These are phyloP conservation scores for Aspergillus sp. DNA, from an alignment of 2,329 filamentous ascomycete species.

Conservation along the genomic window DNA sequence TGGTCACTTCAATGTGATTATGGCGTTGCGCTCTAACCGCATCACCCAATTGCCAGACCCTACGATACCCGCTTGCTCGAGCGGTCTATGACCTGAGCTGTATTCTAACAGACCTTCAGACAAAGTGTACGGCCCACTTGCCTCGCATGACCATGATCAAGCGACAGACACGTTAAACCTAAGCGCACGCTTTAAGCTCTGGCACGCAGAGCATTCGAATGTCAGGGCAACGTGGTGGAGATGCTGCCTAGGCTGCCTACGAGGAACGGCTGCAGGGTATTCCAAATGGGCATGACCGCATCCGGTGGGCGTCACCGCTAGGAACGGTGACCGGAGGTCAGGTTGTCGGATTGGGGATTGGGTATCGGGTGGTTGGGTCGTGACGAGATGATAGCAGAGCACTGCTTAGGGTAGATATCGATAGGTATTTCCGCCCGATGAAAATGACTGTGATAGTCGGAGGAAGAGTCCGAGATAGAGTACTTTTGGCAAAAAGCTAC, in stretches of 20 bases:
- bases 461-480: no score
- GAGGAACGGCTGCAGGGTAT: not conserved
- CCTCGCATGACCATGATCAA: not conserved
- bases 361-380: no score
- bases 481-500: no score
- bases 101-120: not conserved
- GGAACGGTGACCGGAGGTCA: no score
- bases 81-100: not conserved
- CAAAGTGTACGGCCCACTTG: not conserved
- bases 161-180: not conserved
- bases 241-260: not conserved
- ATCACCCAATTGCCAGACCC: not conserved
- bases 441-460: no score
- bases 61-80: not conserved
- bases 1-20: not conserved
- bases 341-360: no score
- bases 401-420: no score
- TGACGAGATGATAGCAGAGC: no score
- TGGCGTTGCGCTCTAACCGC: not conserved
- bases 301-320: no score
- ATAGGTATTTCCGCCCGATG: no score
- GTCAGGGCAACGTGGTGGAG: not conserved
- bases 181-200: not conserved
- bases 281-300: no score
- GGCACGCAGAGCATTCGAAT: not conserved